Percentiles rank a stretch among this genome's conserved stretches.
phyloP scores from a whole-genome alignment of 176 grass and related monocot species.

The Thalia dealbata region DNA sequence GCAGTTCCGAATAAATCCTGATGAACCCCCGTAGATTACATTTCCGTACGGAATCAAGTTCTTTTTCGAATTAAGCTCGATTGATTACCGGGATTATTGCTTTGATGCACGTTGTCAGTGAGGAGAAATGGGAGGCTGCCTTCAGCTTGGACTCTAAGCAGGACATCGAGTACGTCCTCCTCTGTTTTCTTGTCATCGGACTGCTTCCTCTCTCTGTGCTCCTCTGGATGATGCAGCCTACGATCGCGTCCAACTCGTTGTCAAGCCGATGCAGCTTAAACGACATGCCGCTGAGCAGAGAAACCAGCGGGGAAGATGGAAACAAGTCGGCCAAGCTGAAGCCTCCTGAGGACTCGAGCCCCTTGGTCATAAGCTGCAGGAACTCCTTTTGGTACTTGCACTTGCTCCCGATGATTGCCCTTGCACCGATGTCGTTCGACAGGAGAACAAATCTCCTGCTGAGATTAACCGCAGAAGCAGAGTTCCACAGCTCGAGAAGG shows the following conservation, averaged over 20 bases:
- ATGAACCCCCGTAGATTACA: no score
- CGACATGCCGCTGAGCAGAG: not conserved
- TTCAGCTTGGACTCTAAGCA: slow-evolving; percentile 1
- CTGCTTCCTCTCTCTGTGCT: not conserved
- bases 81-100: not conserved
- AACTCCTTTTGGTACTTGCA: slow-evolving; percentile 22
- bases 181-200: not conserved
- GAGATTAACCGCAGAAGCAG: slow-evolving; percentile 5
- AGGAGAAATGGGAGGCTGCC: not conserved
- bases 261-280: not conserved
- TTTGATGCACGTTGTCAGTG: not conserved
- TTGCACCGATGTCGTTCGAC: not conserved
- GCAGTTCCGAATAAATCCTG: slow-evolving; percentile 18
- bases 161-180: not conserved
- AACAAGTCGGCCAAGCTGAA: slow-evolving; percentile 12
- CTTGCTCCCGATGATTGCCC: slow-evolving; percentile 20
- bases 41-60: no score
- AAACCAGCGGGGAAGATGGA: not conserved
- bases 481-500: not conserved
- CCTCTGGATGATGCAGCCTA: not conserved
- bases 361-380: not conserved
- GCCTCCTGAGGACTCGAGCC: not conserved
- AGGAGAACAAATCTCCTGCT: slow-evolving; percentile 4
- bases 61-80: no score
- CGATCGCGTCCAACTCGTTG: not conserved